Evolutionary conservation across 331 rosid genomes (phyloP).

Genomic region (Quercus tomentella): DNA sequence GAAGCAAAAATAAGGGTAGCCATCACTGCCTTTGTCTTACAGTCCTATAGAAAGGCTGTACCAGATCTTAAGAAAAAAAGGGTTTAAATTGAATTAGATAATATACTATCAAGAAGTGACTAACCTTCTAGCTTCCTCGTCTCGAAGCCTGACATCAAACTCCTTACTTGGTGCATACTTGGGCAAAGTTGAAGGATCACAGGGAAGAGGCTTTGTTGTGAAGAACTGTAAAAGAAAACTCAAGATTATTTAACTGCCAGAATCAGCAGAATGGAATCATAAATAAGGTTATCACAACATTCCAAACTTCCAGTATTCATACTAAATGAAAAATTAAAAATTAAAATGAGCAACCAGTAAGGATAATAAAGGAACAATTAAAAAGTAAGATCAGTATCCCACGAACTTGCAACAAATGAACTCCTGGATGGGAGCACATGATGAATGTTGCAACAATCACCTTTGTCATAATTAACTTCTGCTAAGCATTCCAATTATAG

Average conservation of each 20-base stretch:
- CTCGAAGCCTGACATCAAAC: constrained; percentile 68
- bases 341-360: not conserved
- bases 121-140: constrained; percentile 85
- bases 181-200: constrained; percentile 74
- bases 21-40: not conserved
- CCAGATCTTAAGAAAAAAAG: constrained; percentile 4
- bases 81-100: not conserved
- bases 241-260: not conserved
- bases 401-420: not conserved
- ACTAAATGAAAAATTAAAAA: not conserved
- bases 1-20: not conserved
- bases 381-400: not conserved
- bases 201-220: constrained; percentile 69
- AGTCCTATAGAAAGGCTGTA: constrained; percentile 5
- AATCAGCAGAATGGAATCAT: not conserved
- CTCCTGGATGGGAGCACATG: not conserved
- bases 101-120: constrained; percentile 10
- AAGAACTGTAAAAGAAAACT: constrained; percentile 55
- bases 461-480: not conserved
- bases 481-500: not conserved
- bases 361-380: not conserved
- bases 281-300: not conserved
- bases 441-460: not conserved
- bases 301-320: not conserved
- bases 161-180: constrained; percentile 89